A percentile compares a stretch with the other conserved stretches of the same genome.
phyloP scores from a whole-genome alignment of 2,329 filamentous ascomycete species.

The Colletotrichum truncatum region DNA sequence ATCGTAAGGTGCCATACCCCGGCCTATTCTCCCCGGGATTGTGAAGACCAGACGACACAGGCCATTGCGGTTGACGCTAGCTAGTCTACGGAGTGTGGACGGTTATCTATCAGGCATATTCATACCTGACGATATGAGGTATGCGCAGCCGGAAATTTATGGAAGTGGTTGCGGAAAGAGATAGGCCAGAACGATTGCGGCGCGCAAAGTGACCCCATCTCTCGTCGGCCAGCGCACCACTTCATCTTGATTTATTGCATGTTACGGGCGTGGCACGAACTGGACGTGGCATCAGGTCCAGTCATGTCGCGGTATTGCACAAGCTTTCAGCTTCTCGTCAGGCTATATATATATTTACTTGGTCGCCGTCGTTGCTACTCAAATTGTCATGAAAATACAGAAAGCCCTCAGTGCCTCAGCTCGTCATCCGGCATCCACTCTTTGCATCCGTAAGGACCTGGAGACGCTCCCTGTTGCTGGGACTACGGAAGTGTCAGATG shows the following conservation, averaged over 20 bases:
- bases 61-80: neutral
- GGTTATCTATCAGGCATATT: neutral
- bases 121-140: neutral
- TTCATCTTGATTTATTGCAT: conserved; percentile 19
- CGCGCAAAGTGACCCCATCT: neutral
- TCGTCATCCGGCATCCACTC: too few species aligned
- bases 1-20: neutral
- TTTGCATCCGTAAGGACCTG: too few species aligned
- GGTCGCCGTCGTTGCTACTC: too few species aligned
- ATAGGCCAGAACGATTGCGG: neutral
- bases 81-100: neutral
- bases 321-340: neutral
- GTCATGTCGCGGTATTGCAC: neutral
- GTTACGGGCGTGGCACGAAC: neutral
- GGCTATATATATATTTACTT: too few species aligned
- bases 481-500: too few species aligned
- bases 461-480: too few species aligned
- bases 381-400: too few species aligned
- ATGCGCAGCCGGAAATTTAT: neutral
- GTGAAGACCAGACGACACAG: neutral
- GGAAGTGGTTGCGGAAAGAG: neutral
- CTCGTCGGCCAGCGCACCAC: neutral
- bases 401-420: too few species aligned
- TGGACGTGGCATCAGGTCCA: neutral
- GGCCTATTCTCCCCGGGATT: neutral